These are phyloP conservation scores for Hysterium pulicare DNA, from an alignment of 2,329 filamentous ascomycete genomes.

Conservation along the genomic window DNA sequence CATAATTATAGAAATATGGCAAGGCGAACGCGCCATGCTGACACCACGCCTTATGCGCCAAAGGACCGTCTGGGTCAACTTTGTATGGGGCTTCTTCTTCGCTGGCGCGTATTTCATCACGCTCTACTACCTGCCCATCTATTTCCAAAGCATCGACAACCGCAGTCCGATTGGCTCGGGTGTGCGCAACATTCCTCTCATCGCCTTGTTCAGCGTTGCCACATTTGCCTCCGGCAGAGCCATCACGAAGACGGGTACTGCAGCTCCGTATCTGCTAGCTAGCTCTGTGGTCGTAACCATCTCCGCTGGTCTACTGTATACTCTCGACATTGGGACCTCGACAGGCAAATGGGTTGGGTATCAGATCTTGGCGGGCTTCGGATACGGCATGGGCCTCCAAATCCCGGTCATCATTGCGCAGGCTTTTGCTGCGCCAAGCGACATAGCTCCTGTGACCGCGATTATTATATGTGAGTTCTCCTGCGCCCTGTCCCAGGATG, in stretches of 20 bases:
- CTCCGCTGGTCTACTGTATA: conserved; percentile 42
- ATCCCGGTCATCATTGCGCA: conserved; percentile 37
- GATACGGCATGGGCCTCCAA: conserved; percentile 33
- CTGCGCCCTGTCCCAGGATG: conserved; percentile 1
- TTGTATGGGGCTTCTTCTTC: conserved; percentile 36
- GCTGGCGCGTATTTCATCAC: conserved; percentile 35
- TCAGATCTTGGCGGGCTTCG: conserved; percentile 42
- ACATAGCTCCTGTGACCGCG: conserved; percentile 37
- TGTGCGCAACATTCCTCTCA: conserved; percentile 42
- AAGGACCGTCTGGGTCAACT: conserved; percentile 34
- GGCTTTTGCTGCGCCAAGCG: conserved; percentile 25
- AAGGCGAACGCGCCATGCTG: conserved; percentile 43
- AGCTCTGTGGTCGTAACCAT: conserved; percentile 30
- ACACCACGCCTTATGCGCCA: conserved; percentile 36
- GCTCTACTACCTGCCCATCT: conserved; percentile 49
- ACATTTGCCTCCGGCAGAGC: conserved; percentile 14
- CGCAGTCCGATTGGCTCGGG: conserved; percentile 36
- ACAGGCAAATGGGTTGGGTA: conserved; percentile 45
- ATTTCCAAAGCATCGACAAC: conserved; percentile 45
- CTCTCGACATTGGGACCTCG: conserved; percentile 34
- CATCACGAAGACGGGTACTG: conserved; percentile 32
- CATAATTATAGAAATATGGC: conserved; percentile 32
- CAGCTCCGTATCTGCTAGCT: conserved; percentile 30
- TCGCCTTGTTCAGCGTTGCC: conserved; percentile 19
- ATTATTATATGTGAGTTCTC: conserved; percentile 27